phyloP scores from a whole-genome alignment of 305 asterid species.

The Rubia peregrina region DNA sequence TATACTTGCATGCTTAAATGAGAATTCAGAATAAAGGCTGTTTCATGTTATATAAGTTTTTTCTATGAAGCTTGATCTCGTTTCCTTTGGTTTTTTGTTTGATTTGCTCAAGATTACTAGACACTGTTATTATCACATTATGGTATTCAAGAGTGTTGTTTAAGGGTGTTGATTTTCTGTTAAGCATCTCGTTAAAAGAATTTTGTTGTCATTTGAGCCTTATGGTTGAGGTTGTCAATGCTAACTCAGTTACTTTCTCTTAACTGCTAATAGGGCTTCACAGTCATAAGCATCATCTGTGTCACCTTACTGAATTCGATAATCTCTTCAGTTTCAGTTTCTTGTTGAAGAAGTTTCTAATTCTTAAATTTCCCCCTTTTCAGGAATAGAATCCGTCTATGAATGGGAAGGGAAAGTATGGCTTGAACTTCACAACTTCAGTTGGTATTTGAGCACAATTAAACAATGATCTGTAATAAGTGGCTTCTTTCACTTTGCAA shows the following conservation, averaged over 20 bases:
- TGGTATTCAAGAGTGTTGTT: background rate
- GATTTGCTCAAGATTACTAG: background rate
- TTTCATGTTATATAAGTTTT: background rate
- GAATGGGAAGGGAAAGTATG: conserved; percentile 96
- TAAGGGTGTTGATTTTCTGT: too few species aligned
- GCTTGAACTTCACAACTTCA: background rate
- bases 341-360: background rate
- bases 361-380: conserved; percentile 12
- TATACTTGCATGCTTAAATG: background rate
- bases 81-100: background rate
- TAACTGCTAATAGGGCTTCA: too few species aligned
- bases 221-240: background rate
- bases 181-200: background rate
- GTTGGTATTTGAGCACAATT: background rate
- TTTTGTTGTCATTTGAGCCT: background rate
- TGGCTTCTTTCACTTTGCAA: conserved; percentile 4
- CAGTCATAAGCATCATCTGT: too few species aligned
- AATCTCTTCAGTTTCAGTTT: background rate
- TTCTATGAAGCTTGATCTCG: background rate
- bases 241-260: too few species aligned
- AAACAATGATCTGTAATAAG: background rate
- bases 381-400: conserved; percentile 88
- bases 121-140: background rate
- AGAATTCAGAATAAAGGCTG: background rate
- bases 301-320: too few species aligned